Conservation (phyloP, 2,329 filamentous ascomycete genomes). For the Saccharata proteae region DNA sequence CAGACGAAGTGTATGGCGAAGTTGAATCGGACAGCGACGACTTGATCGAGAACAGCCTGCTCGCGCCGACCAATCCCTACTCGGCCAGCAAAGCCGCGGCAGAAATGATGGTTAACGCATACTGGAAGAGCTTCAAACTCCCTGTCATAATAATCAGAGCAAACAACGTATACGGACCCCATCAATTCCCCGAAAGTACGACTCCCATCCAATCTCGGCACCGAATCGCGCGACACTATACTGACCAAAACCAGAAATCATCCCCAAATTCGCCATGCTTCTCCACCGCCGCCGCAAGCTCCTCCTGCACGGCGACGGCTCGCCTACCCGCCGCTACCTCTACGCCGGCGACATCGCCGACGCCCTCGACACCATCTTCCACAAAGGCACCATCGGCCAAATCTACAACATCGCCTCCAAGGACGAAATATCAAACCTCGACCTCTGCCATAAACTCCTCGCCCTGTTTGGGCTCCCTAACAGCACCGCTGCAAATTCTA, state of each 20-base stretch:
- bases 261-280: conserved; percentile 68
- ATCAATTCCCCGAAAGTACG: conserved; percentile 74
- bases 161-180: conserved; percentile 78
- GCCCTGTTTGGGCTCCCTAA: conserved; percentile 44
- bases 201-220: conserved; percentile 8
- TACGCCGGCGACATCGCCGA: conserved; percentile 71
- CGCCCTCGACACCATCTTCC: conserved; percentile 73
- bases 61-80: conserved; percentile 73
- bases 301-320: conserved; percentile 65
- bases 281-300: conserved; percentile 55
- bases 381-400: conserved; percentile 61
- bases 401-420: conserved; percentile 73
- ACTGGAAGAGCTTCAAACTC: conserved; percentile 70
- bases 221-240: neutral
- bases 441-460: conserved; percentile 55
- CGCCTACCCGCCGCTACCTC: conserved; percentile 61
- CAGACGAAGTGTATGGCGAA: conserved; percentile 78
- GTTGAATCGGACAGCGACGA: conserved; percentile 61
- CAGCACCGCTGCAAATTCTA: conserved; percentile 22
- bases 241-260: conserved; percentile 55
- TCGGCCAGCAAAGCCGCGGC: conserved; percentile 70
- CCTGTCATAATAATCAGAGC: conserved; percentile 68
- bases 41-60: conserved; percentile 58
- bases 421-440: conserved; percentile 65
- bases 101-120: conserved; percentile 81